Percentiles rank a stretch among this genome's conserved stretches.
Evolutionary conservation across 2,329 filamentous ascomycete genomes (phyloP).

Genomic region (Cercospora zeina): DNA sequence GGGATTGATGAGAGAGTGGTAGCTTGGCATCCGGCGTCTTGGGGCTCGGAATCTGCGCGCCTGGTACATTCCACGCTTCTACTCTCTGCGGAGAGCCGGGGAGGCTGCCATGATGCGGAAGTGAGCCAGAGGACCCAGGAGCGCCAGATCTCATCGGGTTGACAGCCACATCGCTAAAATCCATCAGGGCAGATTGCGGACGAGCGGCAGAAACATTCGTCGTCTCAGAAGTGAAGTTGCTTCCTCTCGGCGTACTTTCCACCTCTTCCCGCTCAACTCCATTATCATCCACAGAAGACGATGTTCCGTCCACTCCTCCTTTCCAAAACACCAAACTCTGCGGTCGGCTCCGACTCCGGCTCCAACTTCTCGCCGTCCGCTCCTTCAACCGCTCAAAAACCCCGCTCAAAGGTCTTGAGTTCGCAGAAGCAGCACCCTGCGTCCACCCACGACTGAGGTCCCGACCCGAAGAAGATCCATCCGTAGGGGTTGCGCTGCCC

Average conservation of each 20-base stretch:
- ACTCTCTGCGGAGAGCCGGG: slow-evolving; percentile 19
- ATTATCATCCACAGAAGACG: background rate
- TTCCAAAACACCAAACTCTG: slow-evolving; percentile 21
- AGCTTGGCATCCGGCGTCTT: slow-evolving; percentile 17
- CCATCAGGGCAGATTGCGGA: slow-evolving; percentile 16
- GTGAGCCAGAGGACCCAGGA: background rate
- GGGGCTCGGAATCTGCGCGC: slow-evolving; percentile 25
- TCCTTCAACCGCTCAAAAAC: slow-evolving; percentile 24
- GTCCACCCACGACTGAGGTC: background rate
- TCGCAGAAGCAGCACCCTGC: background rate
- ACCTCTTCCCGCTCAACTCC: background rate
- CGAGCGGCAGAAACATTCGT: background rate
- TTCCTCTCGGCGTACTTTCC: background rate
- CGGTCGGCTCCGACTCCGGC: slow-evolving; percentile 26
- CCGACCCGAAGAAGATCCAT: background rate
- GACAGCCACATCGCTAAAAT: slow-evolving; percentile 26
- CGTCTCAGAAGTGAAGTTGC: background rate
- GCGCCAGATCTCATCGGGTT: slow-evolving; percentile 6
- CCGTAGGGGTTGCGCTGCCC: slow-evolving; percentile 18
- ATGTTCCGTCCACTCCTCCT: background rate
- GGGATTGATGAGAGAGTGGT: slow-evolving; percentile 6
- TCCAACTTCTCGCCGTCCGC: slow-evolving; percentile 21
- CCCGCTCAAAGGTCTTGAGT: slow-evolving; percentile 24
- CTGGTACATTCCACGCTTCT: slow-evolving; percentile 34
- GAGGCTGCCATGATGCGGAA: background rate